Conservation (phyloP, 2,329 filamentous ascomycete genomes). For the Magnaporthiopsis poae region DNA sequence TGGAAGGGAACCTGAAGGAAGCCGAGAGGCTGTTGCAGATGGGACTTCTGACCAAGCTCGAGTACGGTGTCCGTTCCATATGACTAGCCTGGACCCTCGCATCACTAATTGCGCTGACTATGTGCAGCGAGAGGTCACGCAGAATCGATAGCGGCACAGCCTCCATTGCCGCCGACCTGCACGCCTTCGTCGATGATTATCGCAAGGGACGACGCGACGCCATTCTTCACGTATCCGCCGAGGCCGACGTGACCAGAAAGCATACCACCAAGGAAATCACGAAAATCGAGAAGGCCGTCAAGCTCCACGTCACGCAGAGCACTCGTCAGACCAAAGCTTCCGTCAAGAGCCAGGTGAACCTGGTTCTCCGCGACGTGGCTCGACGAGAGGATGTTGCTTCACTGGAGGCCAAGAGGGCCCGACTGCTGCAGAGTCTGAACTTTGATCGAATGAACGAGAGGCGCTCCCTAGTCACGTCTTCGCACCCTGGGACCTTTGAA, state of each 20-base stretch:
- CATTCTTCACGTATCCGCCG: not conserved
- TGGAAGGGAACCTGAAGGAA: constrained; percentile 14
- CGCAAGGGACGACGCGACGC: not conserved
- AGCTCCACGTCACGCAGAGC: not conserved
- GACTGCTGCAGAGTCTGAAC: constrained; percentile 11
- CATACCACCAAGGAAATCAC: not conserved
- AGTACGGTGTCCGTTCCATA: not conserved
- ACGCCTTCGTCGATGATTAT: not conserved
- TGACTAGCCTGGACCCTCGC: too few relatives aligned
- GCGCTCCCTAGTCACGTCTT: constrained; percentile 9
- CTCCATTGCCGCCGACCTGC: not conserved
- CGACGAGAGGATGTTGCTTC: not conserved
- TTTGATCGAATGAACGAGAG: constrained; percentile 13
- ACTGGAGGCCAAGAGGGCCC: constrained; percentile 3
- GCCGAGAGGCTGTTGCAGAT: not conserved
- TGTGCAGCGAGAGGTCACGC: not conserved
- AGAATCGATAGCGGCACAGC: not conserved
- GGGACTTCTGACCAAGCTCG: not conserved
- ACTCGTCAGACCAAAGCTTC: not conserved
- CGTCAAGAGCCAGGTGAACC: not conserved
- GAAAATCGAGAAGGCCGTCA: not conserved
- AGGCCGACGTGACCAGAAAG: not conserved
- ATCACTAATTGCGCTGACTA: not conserved
- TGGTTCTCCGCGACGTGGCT: not conserved
- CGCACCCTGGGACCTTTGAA: constrained; percentile 5